Evolutionary conservation across 805 yeast species (phyloP).

Genomic region (Lipomyces sp.): DNA sequence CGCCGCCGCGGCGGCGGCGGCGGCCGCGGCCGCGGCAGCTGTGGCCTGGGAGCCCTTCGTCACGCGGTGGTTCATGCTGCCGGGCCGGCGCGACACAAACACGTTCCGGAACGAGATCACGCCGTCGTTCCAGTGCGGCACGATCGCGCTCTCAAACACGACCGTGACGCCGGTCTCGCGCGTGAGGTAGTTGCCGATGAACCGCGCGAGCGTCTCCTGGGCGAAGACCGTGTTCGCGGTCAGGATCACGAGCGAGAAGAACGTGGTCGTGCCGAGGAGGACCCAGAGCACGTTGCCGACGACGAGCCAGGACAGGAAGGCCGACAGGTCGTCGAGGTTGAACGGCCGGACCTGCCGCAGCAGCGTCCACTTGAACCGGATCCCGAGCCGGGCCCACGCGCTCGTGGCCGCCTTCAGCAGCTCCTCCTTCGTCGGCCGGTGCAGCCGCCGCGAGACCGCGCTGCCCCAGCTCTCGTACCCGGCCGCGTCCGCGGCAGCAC

Average conservation of each 20-base stretch:
- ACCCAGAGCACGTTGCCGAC: conserved; percentile 81
- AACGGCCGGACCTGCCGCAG: conserved; percentile 77
- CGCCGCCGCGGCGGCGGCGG: conserved; percentile 28
- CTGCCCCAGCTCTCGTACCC: conserved; percentile 16
- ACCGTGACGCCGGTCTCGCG: conserved; percentile 78
- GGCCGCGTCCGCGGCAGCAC: neutral
- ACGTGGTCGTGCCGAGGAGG: conserved; percentile 87
- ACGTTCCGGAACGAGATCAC: conserved; percentile 80
- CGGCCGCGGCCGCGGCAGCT: conserved; percentile 59
- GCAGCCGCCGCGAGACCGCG: conserved; percentile 22
- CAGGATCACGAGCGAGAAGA: conserved; percentile 73
- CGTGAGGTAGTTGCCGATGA: conserved; percentile 79
- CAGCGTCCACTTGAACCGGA: conserved; percentile 67
- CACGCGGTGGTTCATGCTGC: conserved; percentile 46
- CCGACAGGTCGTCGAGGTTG: conserved; percentile 87
- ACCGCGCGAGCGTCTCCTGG: conserved; percentile 79
- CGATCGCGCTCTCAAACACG: conserved; percentile 88
- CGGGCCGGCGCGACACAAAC: conserved; percentile 81
- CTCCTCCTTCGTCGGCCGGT: conserved; percentile 40
- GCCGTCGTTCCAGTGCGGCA: conserved; percentile 90
- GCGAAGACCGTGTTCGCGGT: conserved; percentile 81
- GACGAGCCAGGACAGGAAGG: conserved; percentile 86
- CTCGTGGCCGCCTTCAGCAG: conserved; percentile 47
- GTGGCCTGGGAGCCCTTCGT: conserved; percentile 70
- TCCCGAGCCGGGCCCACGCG: conserved; percentile 43